phyloP scores from a whole-genome alignment of 2,329 filamentous ascomycete genomes.

The Rhinocladiella mackenziei region DNA sequence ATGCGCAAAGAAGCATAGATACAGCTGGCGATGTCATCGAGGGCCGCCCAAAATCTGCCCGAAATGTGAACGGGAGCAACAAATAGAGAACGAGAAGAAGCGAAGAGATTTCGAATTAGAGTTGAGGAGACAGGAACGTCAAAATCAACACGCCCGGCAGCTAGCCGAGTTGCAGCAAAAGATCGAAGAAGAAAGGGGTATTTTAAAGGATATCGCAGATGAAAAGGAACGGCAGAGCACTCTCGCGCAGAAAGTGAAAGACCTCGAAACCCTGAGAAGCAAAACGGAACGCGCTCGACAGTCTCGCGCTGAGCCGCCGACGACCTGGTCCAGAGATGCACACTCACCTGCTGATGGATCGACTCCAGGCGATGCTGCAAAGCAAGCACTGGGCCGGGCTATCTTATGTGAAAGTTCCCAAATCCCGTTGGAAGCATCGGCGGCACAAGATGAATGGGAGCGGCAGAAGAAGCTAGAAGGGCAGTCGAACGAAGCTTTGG shows the following conservation, averaged over 20 bases:
- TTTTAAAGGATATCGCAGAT: conserved; percentile 24
- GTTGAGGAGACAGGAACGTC: conserved; percentile 24
- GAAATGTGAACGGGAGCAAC: conserved; percentile 43
- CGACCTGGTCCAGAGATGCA: neutral
- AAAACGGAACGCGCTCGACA: conserved; percentile 5
- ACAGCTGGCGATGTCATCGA: conserved; percentile 47
- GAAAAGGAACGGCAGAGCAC: conserved; percentile 24
- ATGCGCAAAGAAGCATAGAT: conserved; percentile 53
- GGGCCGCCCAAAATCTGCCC: conserved; percentile 41
- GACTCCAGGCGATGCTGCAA: neutral
- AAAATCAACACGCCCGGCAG: conserved; percentile 25
- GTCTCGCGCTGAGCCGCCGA: neutral
- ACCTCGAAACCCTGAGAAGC: conserved; percentile 17
- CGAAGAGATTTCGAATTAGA: conserved; percentile 42
- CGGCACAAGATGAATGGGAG: conserved; percentile 57
- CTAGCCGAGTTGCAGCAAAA: conserved; percentile 31
- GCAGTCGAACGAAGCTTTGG: conserved; percentile 52
- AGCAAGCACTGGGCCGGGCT: neutral
- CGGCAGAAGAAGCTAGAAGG: conserved; percentile 53
- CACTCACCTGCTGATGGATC: conserved; percentile 1
- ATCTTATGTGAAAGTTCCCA: conserved; percentile 17
- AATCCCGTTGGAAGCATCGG: conserved; percentile 24
- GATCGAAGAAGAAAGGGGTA: conserved; percentile 24
- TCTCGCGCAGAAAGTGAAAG: conserved; percentile 10
- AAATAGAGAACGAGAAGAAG: conserved; percentile 44